phyloP scores from a whole-genome alignment of 768 basidiomycete species.

The Ramaria sp. region DNA sequence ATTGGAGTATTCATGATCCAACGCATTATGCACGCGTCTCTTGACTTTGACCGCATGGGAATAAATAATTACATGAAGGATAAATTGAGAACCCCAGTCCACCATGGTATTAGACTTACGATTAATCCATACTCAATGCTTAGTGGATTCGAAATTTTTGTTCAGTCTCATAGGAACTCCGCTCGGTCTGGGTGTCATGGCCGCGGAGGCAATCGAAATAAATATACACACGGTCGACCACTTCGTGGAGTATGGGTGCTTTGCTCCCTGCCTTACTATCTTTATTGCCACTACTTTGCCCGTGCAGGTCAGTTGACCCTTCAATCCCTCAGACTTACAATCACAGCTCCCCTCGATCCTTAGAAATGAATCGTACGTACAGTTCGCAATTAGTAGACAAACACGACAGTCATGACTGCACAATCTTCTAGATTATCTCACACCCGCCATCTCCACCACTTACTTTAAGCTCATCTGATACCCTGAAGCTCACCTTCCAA shows the following conservation, averaged over 20 bases:
- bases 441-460: constrained; percentile 40
- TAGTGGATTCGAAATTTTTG: no score
- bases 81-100: no score
- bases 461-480: constrained; percentile 44
- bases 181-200: not conserved
- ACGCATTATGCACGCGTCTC: no score
- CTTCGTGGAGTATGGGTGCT: not conserved
- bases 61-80: no score
- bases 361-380: constrained; percentile 55
- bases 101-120: no score
- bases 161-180: no score
- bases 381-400: not conserved
- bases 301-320: constrained; percentile 30
- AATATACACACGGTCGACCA: constrained; percentile 8
- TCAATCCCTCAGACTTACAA: constrained; percentile 48
- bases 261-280: not conserved
- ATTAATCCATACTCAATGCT: no score
- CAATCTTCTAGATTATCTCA: constrained; percentile 34
- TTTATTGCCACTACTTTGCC: constrained; percentile 8
- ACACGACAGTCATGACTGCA: constrained; percentile 7
- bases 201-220: not conserved
- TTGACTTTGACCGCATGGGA: no score
- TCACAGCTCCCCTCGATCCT: constrained; percentile 44
- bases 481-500: constrained; percentile 72
- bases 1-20: no score